Evolutionary conservation across 768 basidiomycete genomes (phyloP), one percentile per base, ranked within the genome.

Genomic region (Hortiboletus flavorubellus): DNA sequence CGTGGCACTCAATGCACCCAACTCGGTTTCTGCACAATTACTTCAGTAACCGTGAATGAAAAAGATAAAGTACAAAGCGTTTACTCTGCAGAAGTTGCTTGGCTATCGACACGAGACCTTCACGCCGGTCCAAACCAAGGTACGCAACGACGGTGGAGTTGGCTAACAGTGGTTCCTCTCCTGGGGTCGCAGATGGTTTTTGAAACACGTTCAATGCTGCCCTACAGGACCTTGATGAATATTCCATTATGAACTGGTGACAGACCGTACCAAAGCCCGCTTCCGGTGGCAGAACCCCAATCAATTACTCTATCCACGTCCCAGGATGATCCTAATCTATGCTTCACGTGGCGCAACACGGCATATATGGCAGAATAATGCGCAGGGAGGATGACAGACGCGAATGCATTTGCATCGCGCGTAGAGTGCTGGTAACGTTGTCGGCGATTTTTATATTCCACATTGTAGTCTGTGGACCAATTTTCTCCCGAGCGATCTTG

Each of bases 271-370:
- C 93, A 95, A 30, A 94, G 77, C 2, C 85, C 91, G 63, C 86
- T 89, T 11, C 91, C 93, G 0, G 86, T 84, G 9, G 84, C 92
- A 50, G 86, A 79, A 11, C 93, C 93, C 86, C 89, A 95, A 63
- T 96, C 93, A 40, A 93, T 75, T 11, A 96, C 74, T 34, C 74
- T 78, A 29, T 84, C 74, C 51, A 83, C 75, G 33, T 72, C 71
- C 83, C 80, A 89, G n/a, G 76, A 76, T 8, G 76, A 68, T n/a
- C 81, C 85, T 37, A 93, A 61, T 51, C 92, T 77, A 46, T 73
- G 78, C 56, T 81, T 86, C 37, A 85, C 61, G 59, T 91, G 85
- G 45, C 80, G 75, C 16, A 95, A 72, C 6, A 94, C 90, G n/a
- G 87, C 76, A 46, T 74, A 78, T 48, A 93, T 87, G 2, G 85